Percentiles rank a stretch among this genome's conserved stretches.
Evolutionary conservation across 2,329 filamentous ascomycete genomes (phyloP).

Genomic region (Stachybotrys elegans): DNA sequence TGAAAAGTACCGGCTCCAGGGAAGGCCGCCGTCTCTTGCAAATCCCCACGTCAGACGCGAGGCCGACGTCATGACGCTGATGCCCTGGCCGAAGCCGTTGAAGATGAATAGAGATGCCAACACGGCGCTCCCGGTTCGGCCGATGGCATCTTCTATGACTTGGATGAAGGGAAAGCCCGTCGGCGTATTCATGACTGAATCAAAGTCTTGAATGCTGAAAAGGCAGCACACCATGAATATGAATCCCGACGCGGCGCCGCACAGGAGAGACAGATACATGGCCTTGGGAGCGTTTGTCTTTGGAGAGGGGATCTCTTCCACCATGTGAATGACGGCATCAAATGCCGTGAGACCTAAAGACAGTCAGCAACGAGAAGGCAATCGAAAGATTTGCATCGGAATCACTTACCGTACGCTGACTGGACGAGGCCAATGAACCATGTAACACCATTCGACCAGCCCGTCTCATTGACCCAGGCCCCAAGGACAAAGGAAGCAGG

Average conservation of each 20-base stretch:
- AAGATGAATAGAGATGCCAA: constrained; percentile 49
- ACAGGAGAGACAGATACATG: constrained; percentile 46
- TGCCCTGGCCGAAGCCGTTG: constrained; percentile 49
- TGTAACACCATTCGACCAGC: constrained; percentile 51
- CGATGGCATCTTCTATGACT: constrained; percentile 32
- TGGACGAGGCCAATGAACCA: constrained; percentile 55
- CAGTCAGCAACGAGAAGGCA: neutral
- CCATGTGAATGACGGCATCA: constrained; percentile 54
- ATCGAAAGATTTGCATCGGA: neutral
- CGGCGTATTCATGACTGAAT: constrained; percentile 31
- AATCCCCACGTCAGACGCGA: constrained; percentile 51
- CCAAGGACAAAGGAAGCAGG: constrained; percentile 48
- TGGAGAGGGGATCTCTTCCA: constrained; percentile 50
- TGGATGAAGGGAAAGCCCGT: constrained; percentile 44
- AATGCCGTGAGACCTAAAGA: constrained; percentile 42
- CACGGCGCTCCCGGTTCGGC: constrained; percentile 32
- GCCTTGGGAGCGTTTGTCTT: constrained; percentile 44
- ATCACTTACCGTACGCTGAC: constrained; percentile 41
- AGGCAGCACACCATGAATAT: constrained; percentile 48
- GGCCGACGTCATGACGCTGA: constrained; percentile 45
- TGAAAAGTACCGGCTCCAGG: constrained; percentile 39
- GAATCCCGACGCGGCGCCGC: constrained; percentile 43
- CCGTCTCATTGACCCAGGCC: constrained; percentile 36
- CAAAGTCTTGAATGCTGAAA: constrained; percentile 43
- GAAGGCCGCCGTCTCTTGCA: constrained; percentile 46